Evolutionary conservation across 495 filamentous ascomycete species (phyloP).

Genomic region (Lophiostoma macrostomum): DNA sequence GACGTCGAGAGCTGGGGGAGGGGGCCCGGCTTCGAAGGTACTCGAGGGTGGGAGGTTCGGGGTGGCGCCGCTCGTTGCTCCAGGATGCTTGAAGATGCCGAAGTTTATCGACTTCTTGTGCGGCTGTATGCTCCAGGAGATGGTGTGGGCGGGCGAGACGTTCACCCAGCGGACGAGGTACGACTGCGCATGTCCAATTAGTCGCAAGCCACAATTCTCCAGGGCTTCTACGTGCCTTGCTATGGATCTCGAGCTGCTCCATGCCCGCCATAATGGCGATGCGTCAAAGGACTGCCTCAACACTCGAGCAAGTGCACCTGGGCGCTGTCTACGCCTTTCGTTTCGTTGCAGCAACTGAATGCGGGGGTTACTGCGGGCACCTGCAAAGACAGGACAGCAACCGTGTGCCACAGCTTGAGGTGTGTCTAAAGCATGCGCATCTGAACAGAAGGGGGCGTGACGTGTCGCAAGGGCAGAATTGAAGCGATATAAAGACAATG

Average conservation of each 20-base stretch:
- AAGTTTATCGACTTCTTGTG: slow-evolving; percentile 98
- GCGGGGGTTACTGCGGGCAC: too few relatives aligned
- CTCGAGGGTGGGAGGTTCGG: slow-evolving; percentile 52
- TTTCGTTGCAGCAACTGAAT: too few relatives aligned
- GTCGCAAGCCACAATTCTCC: background rate
- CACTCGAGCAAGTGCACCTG: background rate
- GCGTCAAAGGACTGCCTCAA: background rate
- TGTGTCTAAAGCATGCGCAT: too few relatives aligned
- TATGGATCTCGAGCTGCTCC: slow-evolving; percentile 96
- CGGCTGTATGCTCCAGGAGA: slow-evolving; percentile 96
- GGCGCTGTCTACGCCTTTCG: background rate
- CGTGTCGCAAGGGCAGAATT: background rate
- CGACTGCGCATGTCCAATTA: slow-evolving; percentile 54
- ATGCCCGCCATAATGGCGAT: slow-evolving; percentile 71
- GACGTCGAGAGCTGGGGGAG: slow-evolving; percentile 42
- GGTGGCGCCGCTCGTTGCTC: slow-evolving; percentile 52
- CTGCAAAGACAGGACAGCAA: too few relatives aligned
- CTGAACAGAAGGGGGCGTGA: too few relatives aligned
- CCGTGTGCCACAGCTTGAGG: too few relatives aligned
- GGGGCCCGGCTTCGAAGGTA: slow-evolving; percentile 46
- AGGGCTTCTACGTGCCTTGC: slow-evolving; percentile 65
- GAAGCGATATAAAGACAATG: too few relatives aligned
- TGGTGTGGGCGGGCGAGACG: slow-evolving; percentile 81
- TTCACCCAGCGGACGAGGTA: slow-evolving; percentile 97
- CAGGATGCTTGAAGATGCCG: slow-evolving; percentile 94